Evolutionary conservation across 2,329 filamentous ascomycete species (phyloP), one percentile per base, ranked within the genome.

Genomic region (Hymenoscyphus fructigenus): DNA sequence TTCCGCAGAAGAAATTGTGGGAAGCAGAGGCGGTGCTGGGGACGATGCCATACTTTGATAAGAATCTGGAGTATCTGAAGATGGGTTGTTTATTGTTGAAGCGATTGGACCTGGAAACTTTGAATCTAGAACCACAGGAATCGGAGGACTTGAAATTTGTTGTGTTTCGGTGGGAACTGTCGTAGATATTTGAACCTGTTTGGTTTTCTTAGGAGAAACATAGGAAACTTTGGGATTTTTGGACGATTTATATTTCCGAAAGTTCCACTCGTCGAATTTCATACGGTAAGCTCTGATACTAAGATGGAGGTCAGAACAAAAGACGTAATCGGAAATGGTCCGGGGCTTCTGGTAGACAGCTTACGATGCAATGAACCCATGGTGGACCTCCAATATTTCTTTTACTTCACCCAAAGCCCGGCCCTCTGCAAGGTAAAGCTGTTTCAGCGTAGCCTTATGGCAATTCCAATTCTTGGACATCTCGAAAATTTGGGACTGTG

Each of bases 251-350:
- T 70, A 58, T 47, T 69, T 69, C 28, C 66, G 63, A 6, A 69
- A 56, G 7, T 60, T 53, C 67, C 68, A 67, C 28, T 67, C 63
- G 32, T 70, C 66, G 26, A 70, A 58, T 32, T 63, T 70, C 64
- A 67, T 60, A 26, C 67, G 67, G 41, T 67, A 69, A n/a, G 66
- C 59, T 47, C 65, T 57, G 32, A 57, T 57, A 5, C 66, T 67
- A 53, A 9, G 5, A 47, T 5, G 1, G 10, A 56, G 28, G 28
- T 55, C 10, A 36, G 34, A 20, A n/a, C n/a, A 29, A 20, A n/a
- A 20, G 26, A n/a, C 12, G 44, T n/a, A 17, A 26, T 3, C 15
- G 10, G 20, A 29, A 20, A 5, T 53, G 10, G 44, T 23, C 38
- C 17, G 38, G 38, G 14, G 1, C 1, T 17, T 41, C 10, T 41